phyloP scores from a whole-genome alignment of 441 rosid species.

The Flueggea neowawraea region DNA sequence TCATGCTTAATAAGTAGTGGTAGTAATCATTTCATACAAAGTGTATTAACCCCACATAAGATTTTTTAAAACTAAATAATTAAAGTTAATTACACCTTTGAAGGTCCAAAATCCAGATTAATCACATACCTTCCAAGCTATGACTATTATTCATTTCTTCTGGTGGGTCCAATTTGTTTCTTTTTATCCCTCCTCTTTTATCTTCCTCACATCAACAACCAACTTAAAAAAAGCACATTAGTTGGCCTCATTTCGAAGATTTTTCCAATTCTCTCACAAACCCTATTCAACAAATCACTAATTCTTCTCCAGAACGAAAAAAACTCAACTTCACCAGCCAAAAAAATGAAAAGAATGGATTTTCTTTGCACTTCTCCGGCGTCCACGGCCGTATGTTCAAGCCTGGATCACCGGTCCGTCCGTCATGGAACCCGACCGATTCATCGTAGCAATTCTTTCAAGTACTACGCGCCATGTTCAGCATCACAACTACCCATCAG shows the following conservation, averaged over 20 bases:
- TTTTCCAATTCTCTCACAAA: slow-evolving; percentile 1
- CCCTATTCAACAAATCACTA: neutral
- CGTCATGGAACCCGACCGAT: slow-evolving; percentile 36
- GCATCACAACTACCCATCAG: slow-evolving; percentile 43
- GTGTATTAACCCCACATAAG: slow-evolving; percentile 19
- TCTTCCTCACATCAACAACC: neutral
- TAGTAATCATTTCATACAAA: slow-evolving; percentile 28
- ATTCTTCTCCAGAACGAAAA: neutral
- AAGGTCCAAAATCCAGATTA: slow-evolving; percentile 23
- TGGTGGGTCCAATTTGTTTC: slow-evolving; percentile 17
- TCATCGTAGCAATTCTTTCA: slow-evolving; percentile 27
- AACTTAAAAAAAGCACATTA: neutral
- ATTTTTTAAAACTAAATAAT: slow-evolving; percentile 2
- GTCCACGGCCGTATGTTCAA: slow-evolving; percentile 72
- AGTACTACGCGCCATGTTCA: slow-evolving; percentile 38
- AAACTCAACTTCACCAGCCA: neutral
- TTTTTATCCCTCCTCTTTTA: neutral
- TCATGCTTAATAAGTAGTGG: slow-evolving; percentile 16
- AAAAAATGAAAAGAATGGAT: slow-evolving; percentile 64
- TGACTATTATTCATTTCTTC: slow-evolving; percentile 12
- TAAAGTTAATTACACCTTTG: slow-evolving; percentile 30
- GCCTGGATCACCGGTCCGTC: slow-evolving; percentile 40
- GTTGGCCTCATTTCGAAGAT: neutral
- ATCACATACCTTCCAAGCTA: slow-evolving; percentile 13
- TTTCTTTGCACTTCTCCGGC: slow-evolving; percentile 81